phyloP scores from a whole-genome alignment of 257 asterid genomes.

The Solanum etuberosum region DNA sequence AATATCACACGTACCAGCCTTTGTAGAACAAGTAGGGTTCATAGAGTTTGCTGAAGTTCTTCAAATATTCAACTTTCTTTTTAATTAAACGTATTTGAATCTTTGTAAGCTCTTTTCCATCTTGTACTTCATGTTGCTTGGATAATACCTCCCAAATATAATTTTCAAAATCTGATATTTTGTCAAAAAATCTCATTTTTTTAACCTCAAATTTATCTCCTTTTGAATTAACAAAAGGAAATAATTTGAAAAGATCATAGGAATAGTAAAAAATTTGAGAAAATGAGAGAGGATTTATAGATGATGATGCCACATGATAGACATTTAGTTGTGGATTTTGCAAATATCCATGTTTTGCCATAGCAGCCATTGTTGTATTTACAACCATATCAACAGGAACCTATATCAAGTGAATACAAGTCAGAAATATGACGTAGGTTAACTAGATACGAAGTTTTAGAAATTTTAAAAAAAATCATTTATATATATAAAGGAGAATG shows the following conservation, averaged over 20 bases:
- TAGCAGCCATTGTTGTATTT: slow-evolving; percentile 30
- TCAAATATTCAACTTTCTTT: neutral
- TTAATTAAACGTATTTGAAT: neutral
- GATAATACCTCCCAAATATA: neutral
- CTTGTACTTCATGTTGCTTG: neutral
- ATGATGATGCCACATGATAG: slow-evolving; percentile 26
- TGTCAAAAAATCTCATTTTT: neutral
- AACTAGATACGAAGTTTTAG: too few relatives aligned
- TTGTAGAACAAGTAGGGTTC: neutral
- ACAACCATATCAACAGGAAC: slow-evolving; percentile 32
- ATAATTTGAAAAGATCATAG: slow-evolving; percentile 9
- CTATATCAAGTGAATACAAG: slow-evolving; percentile 1
- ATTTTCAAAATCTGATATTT: neutral
- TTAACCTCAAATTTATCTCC: neutral
- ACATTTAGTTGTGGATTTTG: slow-evolving; percentile 5
- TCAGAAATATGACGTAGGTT: too few relatives aligned
- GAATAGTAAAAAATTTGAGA: slow-evolving; percentile 3
- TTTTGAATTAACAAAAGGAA: neutral
- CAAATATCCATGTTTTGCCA: slow-evolving; percentile 22
- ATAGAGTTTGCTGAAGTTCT: neutral
- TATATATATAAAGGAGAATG: too few relatives aligned
- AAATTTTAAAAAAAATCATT: too few relatives aligned
- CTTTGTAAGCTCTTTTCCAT: neutral
- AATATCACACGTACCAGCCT: neutral
- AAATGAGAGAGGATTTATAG: slow-evolving; percentile 5